phyloP scores from a whole-genome alignment of 1,284 basidiomycete species.

The Rhodotorula sp. region DNA sequence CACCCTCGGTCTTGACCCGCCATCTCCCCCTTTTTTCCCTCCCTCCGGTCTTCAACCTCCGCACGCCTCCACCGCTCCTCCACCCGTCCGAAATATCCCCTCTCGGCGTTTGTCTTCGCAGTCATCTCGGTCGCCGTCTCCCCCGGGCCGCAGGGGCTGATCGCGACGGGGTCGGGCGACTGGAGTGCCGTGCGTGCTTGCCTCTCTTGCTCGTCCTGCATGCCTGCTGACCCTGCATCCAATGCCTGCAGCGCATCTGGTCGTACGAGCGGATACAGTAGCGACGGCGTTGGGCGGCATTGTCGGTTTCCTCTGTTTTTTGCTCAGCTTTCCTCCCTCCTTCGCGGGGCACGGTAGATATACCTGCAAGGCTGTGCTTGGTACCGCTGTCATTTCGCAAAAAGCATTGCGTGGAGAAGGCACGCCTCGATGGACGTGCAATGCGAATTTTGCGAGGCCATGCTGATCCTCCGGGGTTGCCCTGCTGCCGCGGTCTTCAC shows the following conservation, averaged over 20 bases:
- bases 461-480: neutral
- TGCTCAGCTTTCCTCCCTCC: neutral
- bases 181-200: conserved; percentile 60
- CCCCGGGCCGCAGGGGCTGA: conserved; percentile 64
- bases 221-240: neutral
- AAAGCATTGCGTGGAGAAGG: too few species aligned
- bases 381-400: too few species aligned
- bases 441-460: too few species aligned
- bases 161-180: conserved; percentile 86
- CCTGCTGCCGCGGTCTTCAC: neutral
- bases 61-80: neutral
- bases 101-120: conserved; percentile 40
- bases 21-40: conserved; percentile 13
- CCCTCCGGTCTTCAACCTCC: neutral
- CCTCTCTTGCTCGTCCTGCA: neutral
- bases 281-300: neutral
- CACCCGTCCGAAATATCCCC: neutral
- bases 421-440: too few species aligned
- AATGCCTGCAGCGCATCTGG: conserved; percentile 61
- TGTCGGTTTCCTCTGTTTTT: too few species aligned
- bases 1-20: neutral
- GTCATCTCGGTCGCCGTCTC: conserved; percentile 84
- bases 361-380: too few species aligned
- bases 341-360: too few species aligned
- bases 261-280: conserved; percentile 32